Evolutionary conservation across 2,329 filamentous ascomycete genomes (phyloP).

Genomic region (Myriosclerotinia scirpicola): DNA sequence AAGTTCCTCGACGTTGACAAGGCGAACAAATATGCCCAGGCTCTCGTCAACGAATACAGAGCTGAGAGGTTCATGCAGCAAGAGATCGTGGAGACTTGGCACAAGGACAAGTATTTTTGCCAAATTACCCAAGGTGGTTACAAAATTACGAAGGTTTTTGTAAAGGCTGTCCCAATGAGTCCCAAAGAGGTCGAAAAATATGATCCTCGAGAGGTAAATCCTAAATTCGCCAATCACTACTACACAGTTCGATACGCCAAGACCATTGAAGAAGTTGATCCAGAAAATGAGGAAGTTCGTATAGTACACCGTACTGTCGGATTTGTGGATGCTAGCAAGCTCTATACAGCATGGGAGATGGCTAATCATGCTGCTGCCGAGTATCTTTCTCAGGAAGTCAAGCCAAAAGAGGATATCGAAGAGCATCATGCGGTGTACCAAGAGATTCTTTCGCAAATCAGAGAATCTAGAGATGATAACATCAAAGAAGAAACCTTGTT

Average conservation of each 20-base stretch:
- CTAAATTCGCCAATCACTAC: neutral
- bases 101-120: neutral
- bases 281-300: neutral
- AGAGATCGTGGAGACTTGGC: conserved; percentile 13
- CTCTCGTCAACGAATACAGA: conserved; percentile 13
- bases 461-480: neutral
- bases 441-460: neutral
- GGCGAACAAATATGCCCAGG: conserved; percentile 22
- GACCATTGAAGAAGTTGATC: neutral
- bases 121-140: neutral
- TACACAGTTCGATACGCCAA: conserved; percentile 14
- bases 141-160: conserved; percentile 8
- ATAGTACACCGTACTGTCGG: neutral
- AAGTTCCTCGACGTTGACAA: conserved; percentile 15
- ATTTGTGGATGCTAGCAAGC: neutral
- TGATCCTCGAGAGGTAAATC: conserved; percentile 1
- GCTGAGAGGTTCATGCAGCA: neutral
- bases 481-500: neutral
- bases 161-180: neutral
- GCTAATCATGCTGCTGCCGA: conserved; percentile 31
- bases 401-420: conserved; percentile 25
- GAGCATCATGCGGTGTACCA: neutral
- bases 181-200: conserved; percentile 2
- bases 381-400: conserved; percentile 18
- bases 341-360: conserved; percentile 25